Percentiles rank a stretch among this genome's conserved stretches.
Conservation (phyloP, 179 eudicot genomes). For the Sideroxylon spinosum region DNA sequence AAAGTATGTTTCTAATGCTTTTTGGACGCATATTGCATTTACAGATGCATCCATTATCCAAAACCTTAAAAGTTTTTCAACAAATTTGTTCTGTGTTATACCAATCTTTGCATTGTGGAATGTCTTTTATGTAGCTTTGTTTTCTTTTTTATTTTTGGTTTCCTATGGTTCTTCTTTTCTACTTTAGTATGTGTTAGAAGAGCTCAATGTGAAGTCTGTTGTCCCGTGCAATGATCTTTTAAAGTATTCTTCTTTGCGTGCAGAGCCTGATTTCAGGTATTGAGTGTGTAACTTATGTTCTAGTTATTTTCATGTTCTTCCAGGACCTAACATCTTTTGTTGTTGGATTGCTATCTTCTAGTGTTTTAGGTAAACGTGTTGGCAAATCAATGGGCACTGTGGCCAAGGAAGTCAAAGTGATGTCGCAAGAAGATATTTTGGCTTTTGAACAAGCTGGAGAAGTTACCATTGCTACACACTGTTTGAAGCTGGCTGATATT, state of each 20-base stretch:
- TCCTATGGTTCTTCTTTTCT: neutral
- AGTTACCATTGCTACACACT: constrained; percentile 60
- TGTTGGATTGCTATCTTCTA: constrained; percentile 22
- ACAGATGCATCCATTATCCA: no score
- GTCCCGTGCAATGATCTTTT: constrained; percentile 75
- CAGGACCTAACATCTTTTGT: neutral
- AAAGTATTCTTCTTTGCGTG: constrained; percentile 80
- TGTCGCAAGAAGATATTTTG: constrained; percentile 78
- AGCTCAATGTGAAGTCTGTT: constrained; percentile 75
- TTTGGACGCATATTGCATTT: no score
- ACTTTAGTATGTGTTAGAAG: constrained; percentile 79
- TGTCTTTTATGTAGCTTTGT: no score
- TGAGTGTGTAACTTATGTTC: neutral
- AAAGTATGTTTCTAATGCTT: no score
- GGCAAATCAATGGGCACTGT: constrained; percentile 90
- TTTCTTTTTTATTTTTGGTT: no score
- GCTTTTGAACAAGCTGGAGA: constrained; percentile 82
- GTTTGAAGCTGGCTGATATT: constrained; percentile 66
- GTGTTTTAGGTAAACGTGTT: constrained; percentile 84
- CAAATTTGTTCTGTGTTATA: no score
- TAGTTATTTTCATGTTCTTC: neutral
- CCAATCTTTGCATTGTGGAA: no score
- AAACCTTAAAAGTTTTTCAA: no score
- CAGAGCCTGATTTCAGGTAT: constrained; percentile 97
- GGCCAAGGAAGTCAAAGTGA: constrained; percentile 80